phyloP scores from a whole-genome alignment of 2,329 filamentous ascomycete genomes.

The Pezicula neosporulosa region DNA sequence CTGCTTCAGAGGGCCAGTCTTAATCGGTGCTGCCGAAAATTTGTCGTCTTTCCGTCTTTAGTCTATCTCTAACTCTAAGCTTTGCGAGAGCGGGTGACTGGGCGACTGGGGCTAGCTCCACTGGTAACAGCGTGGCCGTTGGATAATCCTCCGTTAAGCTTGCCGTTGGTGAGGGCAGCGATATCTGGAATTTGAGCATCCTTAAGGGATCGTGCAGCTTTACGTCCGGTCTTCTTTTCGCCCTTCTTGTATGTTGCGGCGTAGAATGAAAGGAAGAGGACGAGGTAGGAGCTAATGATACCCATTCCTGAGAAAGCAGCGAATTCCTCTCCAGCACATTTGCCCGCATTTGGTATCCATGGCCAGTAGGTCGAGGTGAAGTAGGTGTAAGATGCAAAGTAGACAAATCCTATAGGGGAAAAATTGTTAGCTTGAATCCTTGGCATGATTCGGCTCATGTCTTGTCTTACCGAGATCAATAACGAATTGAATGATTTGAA shows the following conservation, averaged over 20 bases:
- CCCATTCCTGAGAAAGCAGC: constrained; percentile 89
- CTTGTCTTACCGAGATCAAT: constrained; percentile 80
- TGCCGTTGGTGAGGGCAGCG: constrained; percentile 25
- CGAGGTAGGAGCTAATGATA: constrained; percentile 90
- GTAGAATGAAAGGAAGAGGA: constrained; percentile 99
- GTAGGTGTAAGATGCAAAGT: constrained; percentile 99
- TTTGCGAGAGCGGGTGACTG: constrained; percentile 30
- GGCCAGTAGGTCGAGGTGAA: constrained; percentile 89
- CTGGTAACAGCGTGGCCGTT: constrained; percentile 45
- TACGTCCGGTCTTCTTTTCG: constrained; percentile 77
- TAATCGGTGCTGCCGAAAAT: constrained; percentile 2
- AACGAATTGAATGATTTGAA: constrained; percentile 96
- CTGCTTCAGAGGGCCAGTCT: constrained; percentile 7
- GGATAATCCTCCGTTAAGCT: constrained; percentile 37
- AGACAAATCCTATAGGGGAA: constrained; percentile 81
- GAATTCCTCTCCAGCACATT: constrained; percentile 95
- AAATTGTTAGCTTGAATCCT: constrained; percentile 17
- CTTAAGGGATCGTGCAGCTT: constrained; percentile 54
- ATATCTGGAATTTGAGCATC: constrained; percentile 29
- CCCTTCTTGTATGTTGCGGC: constrained; percentile 92
- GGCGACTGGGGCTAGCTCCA: constrained; percentile 23
- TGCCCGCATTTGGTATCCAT: constrained; percentile 77
- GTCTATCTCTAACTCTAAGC: constrained; percentile 17
- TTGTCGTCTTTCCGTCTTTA: constrained; percentile 1
- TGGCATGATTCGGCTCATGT: background rate